phyloP scores from a whole-genome alignment of 768 basidiomycete species.

The Tricholoma sp. region DNA sequence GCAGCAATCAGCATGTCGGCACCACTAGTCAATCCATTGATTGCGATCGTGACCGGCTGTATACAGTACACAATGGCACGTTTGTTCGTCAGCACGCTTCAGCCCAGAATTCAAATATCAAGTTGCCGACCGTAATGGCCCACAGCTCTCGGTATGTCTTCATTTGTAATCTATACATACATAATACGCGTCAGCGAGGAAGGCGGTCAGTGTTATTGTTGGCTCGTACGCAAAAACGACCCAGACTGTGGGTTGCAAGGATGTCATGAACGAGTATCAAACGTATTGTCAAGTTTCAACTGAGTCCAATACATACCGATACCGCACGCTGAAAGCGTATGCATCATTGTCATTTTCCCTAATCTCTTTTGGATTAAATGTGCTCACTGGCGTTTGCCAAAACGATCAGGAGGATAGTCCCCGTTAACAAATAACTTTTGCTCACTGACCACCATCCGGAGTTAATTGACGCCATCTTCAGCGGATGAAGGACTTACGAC shows the following conservation, averaged over 20 bases:
- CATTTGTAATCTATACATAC: slow-evolving; percentile 28
- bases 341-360: background rate
- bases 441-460: slow-evolving; percentile 28
- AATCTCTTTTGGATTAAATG: background rate
- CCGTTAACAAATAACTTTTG: slow-evolving; percentile 28
- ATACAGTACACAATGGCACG: too few species aligned
- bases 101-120: background rate
- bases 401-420: slow-evolving; percentile 27
- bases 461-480: background rate
- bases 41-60: slow-evolving; percentile 42
- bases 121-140: slow-evolving; percentile 28
- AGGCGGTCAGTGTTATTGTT: slow-evolving; percentile 1
- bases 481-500: slow-evolving; percentile 24
- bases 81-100: background rate
- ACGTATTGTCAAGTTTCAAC: too few species aligned
- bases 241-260: slow-evolving; percentile 28
- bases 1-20: slow-evolving; percentile 46
- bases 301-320: slow-evolving; percentile 27
- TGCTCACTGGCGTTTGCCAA: slow-evolving; percentile 27
- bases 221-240: slow-evolving; percentile 38
- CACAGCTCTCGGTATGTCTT: slow-evolving; percentile 32
- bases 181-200: background rate
- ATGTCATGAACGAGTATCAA: too few species aligned
- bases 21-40: slow-evolving; percentile 45
- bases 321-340: slow-evolving; percentile 27